phyloP scores from a whole-genome alignment of 2,329 filamentous ascomycete genomes.

The Xylaria sp. region DNA sequence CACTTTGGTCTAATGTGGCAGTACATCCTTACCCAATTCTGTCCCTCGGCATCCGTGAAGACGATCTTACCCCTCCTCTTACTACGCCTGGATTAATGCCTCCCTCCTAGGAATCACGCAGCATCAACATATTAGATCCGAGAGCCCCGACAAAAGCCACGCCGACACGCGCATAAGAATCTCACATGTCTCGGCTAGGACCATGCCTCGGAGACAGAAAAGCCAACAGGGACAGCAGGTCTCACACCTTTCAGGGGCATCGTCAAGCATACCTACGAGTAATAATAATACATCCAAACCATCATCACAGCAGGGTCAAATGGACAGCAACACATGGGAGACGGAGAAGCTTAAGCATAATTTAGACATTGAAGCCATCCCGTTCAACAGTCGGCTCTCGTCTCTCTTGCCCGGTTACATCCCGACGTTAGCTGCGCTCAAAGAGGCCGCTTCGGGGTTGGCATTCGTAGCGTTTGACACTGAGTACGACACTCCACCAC shows the following conservation, averaged over 20 bases:
- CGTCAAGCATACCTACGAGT: not conserved
- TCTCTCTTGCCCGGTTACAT: slow-evolving; percentile 3
- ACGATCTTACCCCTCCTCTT: no score
- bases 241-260: not conserved
- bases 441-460: not conserved
- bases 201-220: not conserved
- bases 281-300: not conserved
- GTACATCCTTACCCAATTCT: not conserved
- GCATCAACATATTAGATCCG: not conserved
- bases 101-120: no score
- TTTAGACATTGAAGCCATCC: not conserved
- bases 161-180: not conserved
- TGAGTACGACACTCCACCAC: not conserved
- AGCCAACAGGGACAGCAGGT: not conserved
- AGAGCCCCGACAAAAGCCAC: not conserved
- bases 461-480: slow-evolving; percentile 10
- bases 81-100: no score
- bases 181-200: not conserved
- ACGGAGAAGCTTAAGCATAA: not conserved
- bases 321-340: not conserved
- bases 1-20: not conserved
- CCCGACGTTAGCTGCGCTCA: slow-evolving; percentile 1
- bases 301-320: not conserved
- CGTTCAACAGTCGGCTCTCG: not conserved
- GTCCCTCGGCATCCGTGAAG: not conserved